These are phyloP conservation scores for Aspergillus quadrilineatus DNA, from an alignment of 2,329 filamentous ascomycete genomes.

Conservation along the genomic window DNA sequence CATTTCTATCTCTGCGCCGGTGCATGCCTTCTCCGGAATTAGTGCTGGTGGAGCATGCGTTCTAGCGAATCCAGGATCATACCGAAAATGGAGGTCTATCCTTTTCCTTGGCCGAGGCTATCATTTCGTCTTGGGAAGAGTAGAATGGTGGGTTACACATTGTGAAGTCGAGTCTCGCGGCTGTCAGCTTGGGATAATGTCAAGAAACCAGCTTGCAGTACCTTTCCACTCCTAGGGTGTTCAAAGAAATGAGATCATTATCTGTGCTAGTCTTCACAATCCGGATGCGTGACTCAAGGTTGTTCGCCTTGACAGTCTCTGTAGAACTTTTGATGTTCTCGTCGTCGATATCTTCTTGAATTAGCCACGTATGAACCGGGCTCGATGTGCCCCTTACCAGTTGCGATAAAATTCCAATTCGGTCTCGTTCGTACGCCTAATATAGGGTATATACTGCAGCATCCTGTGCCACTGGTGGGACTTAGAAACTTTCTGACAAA, in stretches of 20 bases:
- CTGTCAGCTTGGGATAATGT: slow-evolving; percentile 10
- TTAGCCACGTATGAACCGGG: not conserved
- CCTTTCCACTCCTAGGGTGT: slow-evolving; percentile 40
- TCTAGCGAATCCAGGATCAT: slow-evolving; percentile 33
- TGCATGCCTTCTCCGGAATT: slow-evolving; percentile 51
- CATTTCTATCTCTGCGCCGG: slow-evolving; percentile 82
- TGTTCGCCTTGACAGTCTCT: slow-evolving; percentile 67
- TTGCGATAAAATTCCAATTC: slow-evolving; percentile 71
- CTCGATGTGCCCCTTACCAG: slow-evolving; percentile 43
- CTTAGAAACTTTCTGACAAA: slow-evolving; percentile 16
- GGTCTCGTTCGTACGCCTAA: slow-evolving; percentile 69
- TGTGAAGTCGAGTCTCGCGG: slow-evolving; percentile 67
- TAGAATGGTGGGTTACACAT: slow-evolving; percentile 98
- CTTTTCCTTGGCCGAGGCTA: slow-evolving; percentile 65
- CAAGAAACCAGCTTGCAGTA: slow-evolving; percentile 9
- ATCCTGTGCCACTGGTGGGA: slow-evolving; percentile 69
- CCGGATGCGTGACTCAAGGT: slow-evolving; percentile 62
- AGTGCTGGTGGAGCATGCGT: not conserved
- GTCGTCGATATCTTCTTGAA: slow-evolving; percentile 65
- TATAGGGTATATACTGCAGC: slow-evolving; percentile 87
- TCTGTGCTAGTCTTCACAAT: slow-evolving; percentile 56
- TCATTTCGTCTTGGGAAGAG: slow-evolving; percentile 67
- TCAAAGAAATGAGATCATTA: slow-evolving; percentile 63
- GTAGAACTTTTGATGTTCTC: slow-evolving; percentile 66
- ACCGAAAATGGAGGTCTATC: slow-evolving; percentile 66